These are phyloP conservation scores for Colletotrichum caudatum DNA, from an alignment of 2,329 filamentous ascomycete species.

Conservation along the genomic window DNA sequence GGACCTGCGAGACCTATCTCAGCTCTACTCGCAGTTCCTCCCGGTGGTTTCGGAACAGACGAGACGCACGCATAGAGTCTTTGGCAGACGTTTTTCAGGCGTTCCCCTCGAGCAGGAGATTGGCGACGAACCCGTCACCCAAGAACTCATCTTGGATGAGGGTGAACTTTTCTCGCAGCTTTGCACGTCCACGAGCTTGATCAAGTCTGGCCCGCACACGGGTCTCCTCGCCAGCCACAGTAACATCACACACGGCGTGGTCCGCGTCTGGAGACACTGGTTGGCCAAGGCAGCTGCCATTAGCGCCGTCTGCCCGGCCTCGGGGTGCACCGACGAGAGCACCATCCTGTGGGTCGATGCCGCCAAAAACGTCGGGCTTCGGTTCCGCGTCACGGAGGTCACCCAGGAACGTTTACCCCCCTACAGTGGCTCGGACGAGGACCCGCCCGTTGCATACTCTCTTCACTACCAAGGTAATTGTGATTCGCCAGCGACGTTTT, in stretches of 20 bases:
- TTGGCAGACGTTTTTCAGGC: conserved; percentile 46
- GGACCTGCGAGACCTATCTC: conserved; percentile 57
- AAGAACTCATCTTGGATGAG: conserved; percentile 74
- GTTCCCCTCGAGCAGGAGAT: conserved; percentile 45
- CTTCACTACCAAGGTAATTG: conserved; percentile 78
- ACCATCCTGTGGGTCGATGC: conserved; percentile 76
- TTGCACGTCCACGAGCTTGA: conserved; percentile 75
- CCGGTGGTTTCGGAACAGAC: conserved; percentile 70
- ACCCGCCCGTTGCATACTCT: conserved; percentile 75
- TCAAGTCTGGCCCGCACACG: conserved; percentile 71
- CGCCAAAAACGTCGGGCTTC: conserved; percentile 73
- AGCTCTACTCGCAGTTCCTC: conserved; percentile 77
- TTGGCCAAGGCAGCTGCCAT: conserved; percentile 66
- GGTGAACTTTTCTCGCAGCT: conserved; percentile 82
- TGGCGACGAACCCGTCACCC: conserved; percentile 61
- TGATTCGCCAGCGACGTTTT: neutral
- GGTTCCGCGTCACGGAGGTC: conserved; percentile 67
- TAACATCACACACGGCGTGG: conserved; percentile 74
- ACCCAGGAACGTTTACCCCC: conserved; percentile 62
- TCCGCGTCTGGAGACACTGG: conserved; percentile 81
- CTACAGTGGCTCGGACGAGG: conserved; percentile 69
- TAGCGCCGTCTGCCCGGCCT: conserved; percentile 47
- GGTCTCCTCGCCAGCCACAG: conserved; percentile 74
- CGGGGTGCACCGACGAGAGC: conserved; percentile 42
- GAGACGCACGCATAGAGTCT: conserved; percentile 50